These are phyloP conservation scores for Pythium guiyangense DNA, from an alignment of 352 stramenopile genomes.

Conservation along the genomic window DNA sequence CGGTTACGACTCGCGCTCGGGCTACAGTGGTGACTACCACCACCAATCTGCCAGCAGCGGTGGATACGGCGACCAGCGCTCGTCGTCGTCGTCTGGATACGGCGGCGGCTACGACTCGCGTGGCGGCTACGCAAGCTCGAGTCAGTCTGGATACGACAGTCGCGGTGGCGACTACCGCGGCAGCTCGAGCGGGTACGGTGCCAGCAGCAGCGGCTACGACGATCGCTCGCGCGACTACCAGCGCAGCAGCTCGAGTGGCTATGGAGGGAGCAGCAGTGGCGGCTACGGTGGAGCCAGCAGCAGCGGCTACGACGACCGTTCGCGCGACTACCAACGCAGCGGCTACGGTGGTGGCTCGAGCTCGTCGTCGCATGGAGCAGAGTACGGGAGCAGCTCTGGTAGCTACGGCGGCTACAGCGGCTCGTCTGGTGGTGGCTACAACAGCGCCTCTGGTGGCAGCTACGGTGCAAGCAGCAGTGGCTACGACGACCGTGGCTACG, in stretches of 20 bases:
- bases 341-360: slow-evolving; percentile 14
- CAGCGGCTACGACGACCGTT: slow-evolving; percentile 24
- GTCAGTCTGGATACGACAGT: slow-evolving; percentile 3
- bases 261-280: not conserved
- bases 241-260: not conserved
- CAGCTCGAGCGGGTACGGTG: slow-evolving; percentile 17
- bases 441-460: not conserved
- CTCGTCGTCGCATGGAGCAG: slow-evolving; percentile 2
- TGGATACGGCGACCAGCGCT: slow-evolving; percentile 20
- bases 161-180: slow-evolving; percentile 2
- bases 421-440: not conserved
- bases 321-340: slow-evolving; percentile 16
- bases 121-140: slow-evolving; percentile 14
- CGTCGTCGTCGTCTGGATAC: slow-evolving; percentile 19
- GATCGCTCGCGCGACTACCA: slow-evolving; percentile 11
- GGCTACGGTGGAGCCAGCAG: slow-evolving; percentile 1
- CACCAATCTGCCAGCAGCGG: slow-evolving; percentile 10
- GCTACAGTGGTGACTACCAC: not conserved
- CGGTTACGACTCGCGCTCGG: not conserved
- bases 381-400: slow-evolving; percentile 17
- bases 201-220: slow-evolving; percentile 19
- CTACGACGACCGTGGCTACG: slow-evolving; percentile 15
- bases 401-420: slow-evolving; percentile 14
- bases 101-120: slow-evolving; percentile 18
- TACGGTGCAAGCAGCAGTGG: slow-evolving; percentile 1